Evolutionary conservation across 2,329 filamentous ascomycete genomes (phyloP), one percentile per base, ranked within the genome.

Genomic region (Allantophomopsis lycopodina): DNA sequence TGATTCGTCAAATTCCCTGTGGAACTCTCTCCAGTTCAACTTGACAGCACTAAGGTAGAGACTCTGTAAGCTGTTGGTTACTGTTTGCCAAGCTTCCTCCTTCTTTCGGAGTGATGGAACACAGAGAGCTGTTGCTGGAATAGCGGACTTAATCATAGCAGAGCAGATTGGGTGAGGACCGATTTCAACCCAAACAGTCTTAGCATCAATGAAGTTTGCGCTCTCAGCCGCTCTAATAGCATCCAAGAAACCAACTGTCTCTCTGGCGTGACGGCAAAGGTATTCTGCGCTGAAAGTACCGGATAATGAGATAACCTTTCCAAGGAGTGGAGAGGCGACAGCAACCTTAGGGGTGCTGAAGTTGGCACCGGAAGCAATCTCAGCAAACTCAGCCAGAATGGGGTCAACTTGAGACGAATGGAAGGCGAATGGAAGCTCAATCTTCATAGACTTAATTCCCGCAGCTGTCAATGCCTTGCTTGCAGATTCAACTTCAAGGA

Each of bases 131-230:
- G 42, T 49, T 7, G 61, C 56, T 15, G 69, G 69, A 39, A 81
- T 66, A 7, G 69, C 73, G 8, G 71, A 68, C 61, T 78, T 79
- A 48, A 84, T 68, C 66, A 85, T 76, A 42, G 69, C 69, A 35
- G 69, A 68, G 55, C 73, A 80, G 12, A 84, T 70, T 0, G 79
- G 79, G 49, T 83, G 76, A 32, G 81, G 79, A 12, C 81, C 81
- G 44, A 85, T 61, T 55, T 87, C 81, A 39, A 86, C 60, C 72
- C 74, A 83, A 20, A 76, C 66, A 2, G 78, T 81, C 57, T 77
- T 74, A 46, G 77, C 73, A 46, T 79, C 69, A 36, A 83, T 72
- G n/a, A 68, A 58, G 43, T 68, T 70, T 13, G 67, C 62, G 37
- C 71, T 62, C 50, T 74, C 67, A 8, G 73, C 77, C 21, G 65